phyloP scores from a whole-genome alignment of 805 yeast genomes.

The Kodamaea kakaduensis region DNA sequence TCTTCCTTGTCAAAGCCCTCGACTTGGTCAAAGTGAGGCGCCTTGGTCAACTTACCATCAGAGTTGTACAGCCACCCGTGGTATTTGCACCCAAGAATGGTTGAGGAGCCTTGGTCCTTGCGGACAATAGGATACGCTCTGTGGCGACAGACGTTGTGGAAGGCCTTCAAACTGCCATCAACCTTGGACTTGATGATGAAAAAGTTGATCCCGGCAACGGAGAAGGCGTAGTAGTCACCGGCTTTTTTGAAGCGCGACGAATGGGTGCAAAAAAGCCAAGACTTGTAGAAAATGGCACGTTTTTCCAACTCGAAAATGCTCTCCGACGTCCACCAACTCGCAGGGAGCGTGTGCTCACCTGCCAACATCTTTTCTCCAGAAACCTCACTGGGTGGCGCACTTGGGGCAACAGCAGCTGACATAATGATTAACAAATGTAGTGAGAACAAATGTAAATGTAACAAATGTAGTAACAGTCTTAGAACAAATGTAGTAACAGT shows the following conservation, averaged over 20 bases:
- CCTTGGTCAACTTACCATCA: slow-evolving; percentile 56
- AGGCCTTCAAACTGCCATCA: slow-evolving; percentile 49
- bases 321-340: slow-evolving; percentile 64
- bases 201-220: slow-evolving; percentile 50
- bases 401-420: slow-evolving; percentile 13
- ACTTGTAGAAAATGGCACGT: slow-evolving; percentile 51
- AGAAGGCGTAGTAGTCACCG: slow-evolving; percentile 53
- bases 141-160: slow-evolving; percentile 64
- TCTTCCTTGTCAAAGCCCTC: slow-evolving; percentile 55
- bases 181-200: slow-evolving; percentile 51
- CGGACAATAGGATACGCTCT: slow-evolving; percentile 60
- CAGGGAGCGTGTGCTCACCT: slow-evolving; percentile 50
- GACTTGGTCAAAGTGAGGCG: slow-evolving; percentile 58
- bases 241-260: slow-evolving; percentile 50
- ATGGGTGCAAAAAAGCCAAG: slow-evolving; percentile 56
- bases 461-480: too few species aligned
- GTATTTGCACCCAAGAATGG: slow-evolving; percentile 55
- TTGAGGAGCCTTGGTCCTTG: slow-evolving; percentile 57
- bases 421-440: too few species aligned
- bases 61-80: slow-evolving; percentile 66
- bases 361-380: slow-evolving; percentile 17
- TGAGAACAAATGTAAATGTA: too few species aligned
- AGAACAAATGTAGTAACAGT: too few species aligned
- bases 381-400: slow-evolving; percentile 21
- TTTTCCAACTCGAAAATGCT: slow-evolving; percentile 56